Percentiles rank a stretch among this genome's conserved stretches.
These are phyloP conservation scores for Limnomonas spitsbergensis DNA, from an alignment of 139 green algal species.

Conservation along the genomic window DNA sequence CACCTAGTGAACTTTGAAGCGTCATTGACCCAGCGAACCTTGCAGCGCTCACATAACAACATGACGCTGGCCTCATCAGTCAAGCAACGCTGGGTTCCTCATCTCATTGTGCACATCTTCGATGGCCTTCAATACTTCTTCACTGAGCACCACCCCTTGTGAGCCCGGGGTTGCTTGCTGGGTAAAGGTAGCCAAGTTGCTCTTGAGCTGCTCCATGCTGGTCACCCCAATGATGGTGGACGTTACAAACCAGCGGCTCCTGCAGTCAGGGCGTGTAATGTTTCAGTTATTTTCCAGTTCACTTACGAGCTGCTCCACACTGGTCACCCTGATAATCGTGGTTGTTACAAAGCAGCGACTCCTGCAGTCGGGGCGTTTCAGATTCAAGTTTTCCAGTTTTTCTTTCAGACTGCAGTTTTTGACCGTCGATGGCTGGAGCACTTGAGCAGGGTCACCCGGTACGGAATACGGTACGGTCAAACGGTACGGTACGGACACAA, in stretches of 20 bases:
- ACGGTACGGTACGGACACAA: no score
- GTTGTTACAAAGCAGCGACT: slow-evolving; percentile 39
- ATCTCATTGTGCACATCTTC: slow-evolving; percentile 50
- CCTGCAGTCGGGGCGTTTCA: slow-evolving; percentile 27
- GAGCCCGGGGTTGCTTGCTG: neutral
- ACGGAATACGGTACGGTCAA: no score
- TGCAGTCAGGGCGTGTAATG: slow-evolving; percentile 28
- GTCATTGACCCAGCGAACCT: no score
- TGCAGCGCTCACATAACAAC: no score
- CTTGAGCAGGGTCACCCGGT: no score
- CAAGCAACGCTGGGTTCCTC: slow-evolving; percentile 49
- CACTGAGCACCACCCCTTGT: slow-evolving; percentile 19
- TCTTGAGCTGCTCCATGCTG: slow-evolving; percentile 55
- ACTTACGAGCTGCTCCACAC: slow-evolving; percentile 60
- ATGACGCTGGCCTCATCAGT: slow-evolving; percentile 3
- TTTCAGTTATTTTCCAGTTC: no score
- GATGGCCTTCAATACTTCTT: slow-evolving; percentile 36
- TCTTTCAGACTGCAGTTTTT: neutral
- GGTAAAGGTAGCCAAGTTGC: slow-evolving; percentile 48
- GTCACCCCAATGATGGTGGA: slow-evolving; percentile 58
- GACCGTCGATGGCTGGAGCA: neutral
- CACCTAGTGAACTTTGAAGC: no score
- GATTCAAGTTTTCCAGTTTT: neutral
- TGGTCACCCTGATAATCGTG: slow-evolving; percentile 57
- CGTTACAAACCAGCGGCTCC: slow-evolving; percentile 39